These are phyloP conservation scores for Kwoniella sp. DNA, from an alignment of 768 basidiomycete species.

Conservation along the genomic window DNA sequence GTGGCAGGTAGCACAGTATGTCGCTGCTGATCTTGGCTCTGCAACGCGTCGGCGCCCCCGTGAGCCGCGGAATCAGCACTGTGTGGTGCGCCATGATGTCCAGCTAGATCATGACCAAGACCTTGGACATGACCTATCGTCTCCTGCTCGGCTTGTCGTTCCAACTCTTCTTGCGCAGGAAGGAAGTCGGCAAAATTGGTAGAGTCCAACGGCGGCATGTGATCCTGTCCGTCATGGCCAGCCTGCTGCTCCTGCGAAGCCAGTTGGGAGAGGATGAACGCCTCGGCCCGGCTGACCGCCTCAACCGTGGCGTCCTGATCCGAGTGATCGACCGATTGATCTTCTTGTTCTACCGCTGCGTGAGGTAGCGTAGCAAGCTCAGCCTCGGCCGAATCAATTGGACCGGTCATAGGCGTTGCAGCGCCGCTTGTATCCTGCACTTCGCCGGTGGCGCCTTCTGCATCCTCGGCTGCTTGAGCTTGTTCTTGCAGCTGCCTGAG, in stretches of 20 bases:
- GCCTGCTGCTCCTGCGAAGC: slow-evolving; percentile 2
- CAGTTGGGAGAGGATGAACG: slow-evolving; percentile 12
- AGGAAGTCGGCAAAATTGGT: slow-evolving; percentile 21
- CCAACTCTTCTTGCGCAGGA: slow-evolving; percentile 19
- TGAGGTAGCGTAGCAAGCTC: background rate
- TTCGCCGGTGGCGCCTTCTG: background rate
- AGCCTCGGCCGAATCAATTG: background rate
- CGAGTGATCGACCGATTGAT: background rate
- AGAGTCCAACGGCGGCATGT: background rate
- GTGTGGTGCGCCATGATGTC: too few species aligned
- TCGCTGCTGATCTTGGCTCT: background rate
- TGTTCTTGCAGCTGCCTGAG: background rate
- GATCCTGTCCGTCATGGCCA: background rate
- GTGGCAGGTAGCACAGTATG: background rate
- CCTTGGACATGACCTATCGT: too few species aligned
- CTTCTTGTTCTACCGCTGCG: background rate
- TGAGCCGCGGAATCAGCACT: too few species aligned
- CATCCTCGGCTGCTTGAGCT: background rate
- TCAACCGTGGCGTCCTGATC: slow-evolving; percentile 1
- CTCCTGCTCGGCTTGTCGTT: slow-evolving; percentile 6
- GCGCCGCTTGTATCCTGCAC: background rate
- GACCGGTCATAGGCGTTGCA: too few species aligned
- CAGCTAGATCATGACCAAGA: too few species aligned
- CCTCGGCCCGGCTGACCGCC: slow-evolving; percentile 12
- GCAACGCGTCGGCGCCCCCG: too few species aligned